Evolutionary conservation across 306 rosid genomes (phyloP).

Genomic region (Sesbania bispinosa): DNA sequence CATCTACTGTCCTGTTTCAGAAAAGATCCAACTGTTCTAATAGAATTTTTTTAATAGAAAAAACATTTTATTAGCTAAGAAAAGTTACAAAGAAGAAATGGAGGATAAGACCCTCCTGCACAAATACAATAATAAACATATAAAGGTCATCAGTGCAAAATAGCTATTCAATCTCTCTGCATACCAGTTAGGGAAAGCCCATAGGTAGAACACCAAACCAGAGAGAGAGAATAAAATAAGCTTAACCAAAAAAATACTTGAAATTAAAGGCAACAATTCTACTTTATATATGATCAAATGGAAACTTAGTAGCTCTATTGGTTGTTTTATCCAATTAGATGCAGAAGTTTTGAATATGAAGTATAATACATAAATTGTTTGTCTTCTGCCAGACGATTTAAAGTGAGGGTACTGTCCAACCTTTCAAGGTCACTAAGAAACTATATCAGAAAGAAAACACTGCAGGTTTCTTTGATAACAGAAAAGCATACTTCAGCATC

Average conservation of each 20-base stretch:
- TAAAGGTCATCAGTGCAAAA: too few relatives aligned
- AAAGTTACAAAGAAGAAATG: not conserved
- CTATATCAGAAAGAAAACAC: not conserved
- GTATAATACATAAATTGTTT: not conserved
- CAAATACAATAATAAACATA: too few relatives aligned
- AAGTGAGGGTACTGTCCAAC: constrained; percentile 4
- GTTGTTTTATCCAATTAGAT: not conserved
- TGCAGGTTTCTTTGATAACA: not conserved
- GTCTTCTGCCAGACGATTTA: not conserved
- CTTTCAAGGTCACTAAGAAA: not conserved
- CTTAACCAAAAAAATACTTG: not conserved
- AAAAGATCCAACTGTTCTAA: not conserved
- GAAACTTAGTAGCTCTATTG: not conserved
- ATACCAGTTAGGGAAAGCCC: not conserved
- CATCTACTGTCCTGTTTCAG: not conserved
- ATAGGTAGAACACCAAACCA: constrained; percentile 3
- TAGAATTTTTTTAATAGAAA: not conserved
- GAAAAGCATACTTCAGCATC: not conserved
- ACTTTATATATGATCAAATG: not conserved
- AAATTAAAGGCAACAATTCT: not conserved
- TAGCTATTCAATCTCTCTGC: too few relatives aligned
- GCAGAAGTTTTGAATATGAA: not conserved
- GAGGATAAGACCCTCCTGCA: not conserved
- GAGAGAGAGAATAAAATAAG: not conserved
- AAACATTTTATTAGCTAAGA: not conserved